Conservation (phyloP, 2,329 filamentous ascomycete genomes). For the Fusarium redolens region DNA sequence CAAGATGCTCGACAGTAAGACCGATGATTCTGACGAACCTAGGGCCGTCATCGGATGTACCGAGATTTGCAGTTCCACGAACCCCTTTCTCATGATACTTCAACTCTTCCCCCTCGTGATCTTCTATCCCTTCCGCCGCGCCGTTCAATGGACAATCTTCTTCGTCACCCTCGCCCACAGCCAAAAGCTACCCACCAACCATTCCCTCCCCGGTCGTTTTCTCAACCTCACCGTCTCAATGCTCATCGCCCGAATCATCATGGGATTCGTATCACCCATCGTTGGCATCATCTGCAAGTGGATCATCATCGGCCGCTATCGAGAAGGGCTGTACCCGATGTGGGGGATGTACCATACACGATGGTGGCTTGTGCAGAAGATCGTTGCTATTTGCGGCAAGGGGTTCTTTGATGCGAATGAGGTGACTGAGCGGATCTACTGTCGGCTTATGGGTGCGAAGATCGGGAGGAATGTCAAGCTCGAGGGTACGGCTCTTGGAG, state of each 20-base stretch:
- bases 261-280: not conserved
- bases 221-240: conserved; percentile 2
- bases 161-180: conserved; percentile 8
- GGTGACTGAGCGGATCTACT: not conserved
- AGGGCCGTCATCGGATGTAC: not conserved
- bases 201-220: not conserved
- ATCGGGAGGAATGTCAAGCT: not conserved
- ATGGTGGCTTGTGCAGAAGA: conserved; percentile 24
- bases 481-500: not conserved
- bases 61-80: conserved; percentile 4
- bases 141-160: conserved; percentile 12
- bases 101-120: not conserved
- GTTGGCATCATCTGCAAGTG: not conserved
- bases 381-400: not conserved
- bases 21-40: rapidly evolving
- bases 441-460: conserved; percentile 1
- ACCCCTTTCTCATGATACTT: not conserved
- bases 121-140: not conserved
- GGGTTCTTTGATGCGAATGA: not conserved
- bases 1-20: not conserved
- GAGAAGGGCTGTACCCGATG: not conserved
- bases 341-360: conserved; percentile 16
- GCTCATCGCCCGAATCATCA: not conserved
- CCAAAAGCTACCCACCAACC: conserved; percentile 2
- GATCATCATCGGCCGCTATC: conserved; percentile 10